These are phyloP conservation scores for Mycena metata DNA, from an alignment of 768 basidiomycete genomes.

Conservation along the genomic window DNA sequence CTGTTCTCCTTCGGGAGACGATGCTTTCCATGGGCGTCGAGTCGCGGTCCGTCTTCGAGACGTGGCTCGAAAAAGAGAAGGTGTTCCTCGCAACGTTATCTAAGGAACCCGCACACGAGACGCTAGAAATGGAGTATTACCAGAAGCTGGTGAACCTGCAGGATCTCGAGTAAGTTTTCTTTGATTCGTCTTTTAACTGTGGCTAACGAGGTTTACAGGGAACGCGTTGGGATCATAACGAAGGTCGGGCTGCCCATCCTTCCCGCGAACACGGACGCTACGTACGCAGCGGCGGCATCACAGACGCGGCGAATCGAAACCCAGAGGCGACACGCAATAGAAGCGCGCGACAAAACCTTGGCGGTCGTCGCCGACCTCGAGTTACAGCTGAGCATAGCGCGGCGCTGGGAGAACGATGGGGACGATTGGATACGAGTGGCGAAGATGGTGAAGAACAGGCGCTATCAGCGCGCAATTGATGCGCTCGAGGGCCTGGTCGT, in stretches of 20 bases:
- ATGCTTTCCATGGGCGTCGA: neutral
- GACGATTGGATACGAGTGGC: neutral
- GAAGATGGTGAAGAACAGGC: too few relatives aligned
- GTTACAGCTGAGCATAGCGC: neutral
- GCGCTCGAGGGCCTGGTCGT: too few relatives aligned
- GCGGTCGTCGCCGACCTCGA: constrained; percentile 22
- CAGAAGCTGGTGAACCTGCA: constrained; percentile 28
- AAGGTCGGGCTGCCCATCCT: too few relatives aligned
- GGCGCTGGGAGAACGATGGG: neutral
- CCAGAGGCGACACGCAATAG: constrained; percentile 33
- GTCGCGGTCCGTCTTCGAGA: neutral
- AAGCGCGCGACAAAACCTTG: constrained; percentile 23
- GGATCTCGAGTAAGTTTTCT: constrained; percentile 7
- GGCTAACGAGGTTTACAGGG: neutral
- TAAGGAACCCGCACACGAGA: constrained; percentile 37
- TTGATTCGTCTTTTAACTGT: neutral
- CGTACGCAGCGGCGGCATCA: neutral
- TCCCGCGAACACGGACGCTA: neutral
- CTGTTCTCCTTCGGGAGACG: neutral
- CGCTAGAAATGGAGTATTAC: constrained; percentile 35
- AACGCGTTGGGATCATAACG: neutral
- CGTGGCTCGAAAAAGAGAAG: constrained; percentile 22
- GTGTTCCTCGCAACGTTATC: constrained; percentile 33
- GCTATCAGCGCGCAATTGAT: too few relatives aligned
- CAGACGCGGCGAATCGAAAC: constrained; percentile 24